Percentiles rank a stretch among this genome's conserved stretches.
These are phyloP conservation scores for Lachnellula willkommii DNA, from an alignment of 2,329 filamentous ascomycete species.

Conservation along the genomic window DNA sequence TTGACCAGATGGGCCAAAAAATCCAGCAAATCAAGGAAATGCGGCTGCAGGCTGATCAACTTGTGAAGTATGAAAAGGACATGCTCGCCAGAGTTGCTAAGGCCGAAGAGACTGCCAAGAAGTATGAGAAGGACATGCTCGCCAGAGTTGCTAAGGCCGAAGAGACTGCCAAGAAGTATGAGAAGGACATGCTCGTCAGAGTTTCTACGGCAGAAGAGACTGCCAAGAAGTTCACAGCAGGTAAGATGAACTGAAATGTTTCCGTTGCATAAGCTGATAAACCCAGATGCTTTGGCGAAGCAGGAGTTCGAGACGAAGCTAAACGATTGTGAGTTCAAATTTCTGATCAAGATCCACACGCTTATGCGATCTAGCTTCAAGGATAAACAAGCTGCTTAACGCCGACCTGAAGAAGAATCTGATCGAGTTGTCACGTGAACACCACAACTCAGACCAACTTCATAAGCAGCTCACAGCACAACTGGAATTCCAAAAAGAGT, in stretches of 20 bases:
- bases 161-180: not conserved
- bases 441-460: slow-evolving; percentile 13
- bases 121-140: not conserved
- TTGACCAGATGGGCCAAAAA: not conserved
- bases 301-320: not conserved
- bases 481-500: slow-evolving; percentile 13
- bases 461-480: slow-evolving; percentile 17
- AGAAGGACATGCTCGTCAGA: not conserved
- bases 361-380: not conserved
- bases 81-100: not conserved
- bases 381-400: slow-evolving; percentile 8
- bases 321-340: not conserved
- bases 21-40: slow-evolving; percentile 3
- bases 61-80: not conserved
- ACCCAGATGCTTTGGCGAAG: not conserved
- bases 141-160: not conserved
- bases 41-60: not conserved
- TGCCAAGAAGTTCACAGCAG: not conserved
- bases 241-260: not conserved
- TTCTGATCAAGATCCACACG: too few relatives aligned
- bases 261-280: not conserved
- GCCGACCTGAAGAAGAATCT: slow-evolving; percentile 11
- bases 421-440: slow-evolving; percentile 15
- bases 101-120: not conserved
- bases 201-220: not conserved